phyloP scores from a whole-genome alignment of 2,329 filamentous ascomycete genomes.

The Fusarium nodosum region DNA sequence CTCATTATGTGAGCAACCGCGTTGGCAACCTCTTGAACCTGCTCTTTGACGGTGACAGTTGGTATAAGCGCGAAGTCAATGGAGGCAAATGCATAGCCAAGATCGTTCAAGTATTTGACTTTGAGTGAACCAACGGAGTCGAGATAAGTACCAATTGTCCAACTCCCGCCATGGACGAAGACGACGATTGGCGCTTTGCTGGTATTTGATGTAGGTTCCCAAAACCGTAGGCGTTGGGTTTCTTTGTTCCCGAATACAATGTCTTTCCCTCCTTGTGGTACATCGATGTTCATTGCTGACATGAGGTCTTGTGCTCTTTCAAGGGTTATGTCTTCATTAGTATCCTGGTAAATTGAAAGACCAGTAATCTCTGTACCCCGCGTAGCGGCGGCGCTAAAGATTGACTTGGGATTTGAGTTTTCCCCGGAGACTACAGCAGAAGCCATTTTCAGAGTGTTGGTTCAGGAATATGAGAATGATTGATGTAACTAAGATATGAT shows the following conservation, averaged over 20 bases:
- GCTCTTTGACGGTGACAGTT: neutral
- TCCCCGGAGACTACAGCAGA: too few species aligned
- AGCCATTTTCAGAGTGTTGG: neutral
- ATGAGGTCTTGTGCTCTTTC: neutral
- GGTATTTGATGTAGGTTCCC: neutral
- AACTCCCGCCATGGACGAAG: slow-evolving; percentile 15
- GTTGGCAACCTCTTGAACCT: slow-evolving; percentile 16
- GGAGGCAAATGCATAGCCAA: neutral
- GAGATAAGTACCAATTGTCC: slow-evolving; percentile 16
- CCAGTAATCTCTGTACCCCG: neutral
- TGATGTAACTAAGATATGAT: neutral
- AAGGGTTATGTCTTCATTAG: neutral
- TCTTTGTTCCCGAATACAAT: neutral
- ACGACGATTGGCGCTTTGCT: neutral
- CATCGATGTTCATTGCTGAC: slow-evolving; percentile 2
- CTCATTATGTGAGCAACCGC: neutral
- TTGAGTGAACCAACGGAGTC: slow-evolving; percentile 14
- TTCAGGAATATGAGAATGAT: accelerated
- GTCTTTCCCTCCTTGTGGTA: slow-evolving; percentile 2
- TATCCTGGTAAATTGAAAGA: neutral
- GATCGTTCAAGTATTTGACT: neutral
- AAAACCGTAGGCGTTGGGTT: slow-evolving; percentile 4
- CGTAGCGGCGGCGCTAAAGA: neutral
- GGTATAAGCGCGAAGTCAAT: slow-evolving; percentile 19
- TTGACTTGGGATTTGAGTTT: neutral